phyloP scores from a whole-genome alignment of 345 rosid genomes.

The Dipteronia dyeriana region DNA sequence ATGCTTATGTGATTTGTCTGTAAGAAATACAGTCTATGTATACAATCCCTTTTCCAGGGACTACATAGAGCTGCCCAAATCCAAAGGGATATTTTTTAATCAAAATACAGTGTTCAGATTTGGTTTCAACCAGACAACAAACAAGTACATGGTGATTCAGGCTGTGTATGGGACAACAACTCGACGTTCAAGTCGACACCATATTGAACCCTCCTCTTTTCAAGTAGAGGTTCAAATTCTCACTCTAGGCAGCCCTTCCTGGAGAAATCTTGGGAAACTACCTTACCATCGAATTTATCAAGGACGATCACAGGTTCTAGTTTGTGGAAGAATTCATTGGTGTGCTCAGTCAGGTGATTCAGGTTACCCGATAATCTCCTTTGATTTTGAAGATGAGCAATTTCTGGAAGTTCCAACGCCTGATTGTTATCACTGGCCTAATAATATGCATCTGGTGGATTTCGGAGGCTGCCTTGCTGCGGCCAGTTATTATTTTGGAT shows the following conservation, averaged over 20 bases:
- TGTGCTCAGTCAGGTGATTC: not conserved
- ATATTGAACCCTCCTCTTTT: no score
- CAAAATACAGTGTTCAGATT: conserved; percentile 46
- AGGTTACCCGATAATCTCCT: conserved; percentile 14
- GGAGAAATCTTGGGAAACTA: conserved; percentile 26
- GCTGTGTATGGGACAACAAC: conserved; percentile 12
- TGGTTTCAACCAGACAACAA: conserved; percentile 33
- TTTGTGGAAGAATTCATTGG: conserved; percentile 37
- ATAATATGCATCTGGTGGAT: not conserved
- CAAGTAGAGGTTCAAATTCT: conserved; percentile 40
- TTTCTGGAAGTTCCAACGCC: conserved; percentile 23
- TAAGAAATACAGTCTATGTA: conserved; percentile 23
- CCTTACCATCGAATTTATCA: conserved; percentile 20
- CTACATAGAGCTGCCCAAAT: conserved; percentile 32
- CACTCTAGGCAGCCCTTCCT: conserved; percentile 30
- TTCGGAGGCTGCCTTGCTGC: conserved; percentile 27
- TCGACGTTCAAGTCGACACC: no score
- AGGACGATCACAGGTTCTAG: conserved; percentile 15
- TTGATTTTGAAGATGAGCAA: conserved; percentile 25
- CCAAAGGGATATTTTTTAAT: conserved; percentile 21
- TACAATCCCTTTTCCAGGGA: conserved; percentile 47
- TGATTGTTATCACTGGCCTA: not conserved
- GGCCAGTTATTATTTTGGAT: not conserved
- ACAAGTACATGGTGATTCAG: conserved; percentile 40
- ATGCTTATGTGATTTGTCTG: conserved; percentile 33